Evolutionary conservation across 129 eudicot genomes (phyloP), one percentile per base, ranked within the genome.

Genomic region (Pseudognaphalium luteoalbum): DNA sequence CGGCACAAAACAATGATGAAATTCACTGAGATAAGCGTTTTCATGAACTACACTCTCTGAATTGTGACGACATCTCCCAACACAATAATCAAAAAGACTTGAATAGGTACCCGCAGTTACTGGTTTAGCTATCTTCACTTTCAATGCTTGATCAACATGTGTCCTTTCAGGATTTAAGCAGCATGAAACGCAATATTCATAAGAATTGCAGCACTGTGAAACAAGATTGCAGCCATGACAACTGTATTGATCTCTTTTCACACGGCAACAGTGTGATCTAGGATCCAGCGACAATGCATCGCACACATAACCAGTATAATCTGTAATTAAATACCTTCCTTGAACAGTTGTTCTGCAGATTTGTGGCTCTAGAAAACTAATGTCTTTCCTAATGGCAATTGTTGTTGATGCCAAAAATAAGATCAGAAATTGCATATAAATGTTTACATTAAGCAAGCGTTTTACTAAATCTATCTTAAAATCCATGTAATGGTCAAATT

Each of bases 31-130:
- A 76, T 95, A 95, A 64, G 99, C 96, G 75, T 95, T 95, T 85
- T 95, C 99, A 85, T 95, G 99, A 77, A 95, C 92, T 80, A 94
- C 99, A 54, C 97, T 89, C 67, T 89, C 90, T 9, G 97, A 94
- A 81, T 89, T 94, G 82, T 94, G 99, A 14, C 99, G 96, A 54
- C 99, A 94, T 73, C 97, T 86, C 42, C 99, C 99, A 64, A 86
- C 82, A 80, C 97, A 94, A 47, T 77, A 94, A 73, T 94, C 97
- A 74, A 94, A 94, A 66, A 89, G 86, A 87, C 84, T 87, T 70
- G 86, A 76, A 71, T 94, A 94, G 5, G 87, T 89, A 52, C 97
- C 98, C 9, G 98, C 82, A 59, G 98, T 88, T 73, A 78, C 79
- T 7, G 97, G 93, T 86, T 86, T 94, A 22, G 97, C 96, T 81